Evolutionary conservation across 768 basidiomycete species (phyloP), one percentile per base, ranked within the genome.

Genomic region (Flagelloscypha sp.): DNA sequence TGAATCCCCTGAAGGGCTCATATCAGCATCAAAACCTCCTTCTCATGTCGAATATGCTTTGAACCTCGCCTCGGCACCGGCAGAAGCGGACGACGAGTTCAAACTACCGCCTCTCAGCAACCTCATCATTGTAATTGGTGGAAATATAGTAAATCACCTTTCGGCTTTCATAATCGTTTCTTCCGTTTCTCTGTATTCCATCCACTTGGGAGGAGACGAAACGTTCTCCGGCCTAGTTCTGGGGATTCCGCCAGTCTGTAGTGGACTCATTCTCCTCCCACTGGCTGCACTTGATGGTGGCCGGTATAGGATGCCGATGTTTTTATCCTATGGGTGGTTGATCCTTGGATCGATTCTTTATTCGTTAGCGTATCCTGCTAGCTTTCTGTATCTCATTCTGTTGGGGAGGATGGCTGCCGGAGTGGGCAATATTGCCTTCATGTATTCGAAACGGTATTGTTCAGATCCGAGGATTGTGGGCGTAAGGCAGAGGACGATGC

Each of bases 101-200:
- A n/a, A n/a, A n/a, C n/a, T n/a, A n/a, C n/a, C n/a, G n/a, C n/a
- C n/a, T n/a, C n/a, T n/a, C n/a, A n/a, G n/a, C n/a, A n/a, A n/a
- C n/a, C n/a, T n/a, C n/a, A n/a, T n/a, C n/a, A n/a, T n/a, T n/a
- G n/a, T n/a, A n/a, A n/a, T n/a, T n/a, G n/a, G n/a, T n/a, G n/a
- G n/a, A n/a, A n/a, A n/a, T n/a, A n/a, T n/a, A n/a, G n/a, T n/a
- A n/a, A n/a, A n/a, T n/a, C n/a, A n/a, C n/a, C n/a, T n/a, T n/a
- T n/a, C n/a, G n/a, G n/a, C n/a, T n/a, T 84, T 80, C 53, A 70
- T 81, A 37, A 63, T 80, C 27, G 74, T 84, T 4, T 76, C 80
- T 2, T 79, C 80, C 1, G 74, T 78, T 1, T 74, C 70, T 46
- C 61, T 63, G 34, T 82, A 84, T 47, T 73, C 77, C 0, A 63